Evolutionary conservation across 805 yeast species (phyloP).

Genomic region (Yamadazyma philogaea): DNA sequence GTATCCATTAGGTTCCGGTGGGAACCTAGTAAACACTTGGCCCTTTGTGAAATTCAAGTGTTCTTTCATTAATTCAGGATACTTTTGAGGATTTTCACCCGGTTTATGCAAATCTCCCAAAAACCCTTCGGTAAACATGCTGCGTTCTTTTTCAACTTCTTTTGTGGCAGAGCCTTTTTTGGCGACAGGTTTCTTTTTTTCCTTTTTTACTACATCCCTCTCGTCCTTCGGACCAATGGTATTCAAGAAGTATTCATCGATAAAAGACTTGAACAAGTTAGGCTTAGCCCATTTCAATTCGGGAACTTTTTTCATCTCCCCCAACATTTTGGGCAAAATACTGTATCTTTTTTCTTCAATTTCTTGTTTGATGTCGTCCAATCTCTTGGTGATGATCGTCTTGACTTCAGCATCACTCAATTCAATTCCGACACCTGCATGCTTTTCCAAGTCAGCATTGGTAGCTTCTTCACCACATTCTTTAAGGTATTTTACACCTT

Average conservation of each 20-base stretch:
- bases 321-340: conserved; percentile 71
- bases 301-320: conserved; percentile 69
- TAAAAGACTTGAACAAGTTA: conserved; percentile 76
- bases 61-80: conserved; percentile 76
- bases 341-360: conserved; percentile 76
- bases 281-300: conserved; percentile 92
- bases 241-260: conserved; percentile 71
- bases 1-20: conserved; percentile 98
- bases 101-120: conserved; percentile 92
- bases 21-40: conserved; percentile 88
- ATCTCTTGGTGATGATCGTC: conserved; percentile 53
- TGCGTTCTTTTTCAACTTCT: conserved; percentile 36
- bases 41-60: conserved; percentile 81
- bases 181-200: conserved; percentile 47
- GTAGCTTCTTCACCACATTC: conserved; percentile 36
- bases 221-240: conserved; percentile 94
- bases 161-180: conserved; percentile 7
- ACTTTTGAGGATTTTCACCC: conserved; percentile 90
- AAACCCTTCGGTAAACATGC: conserved; percentile 95
- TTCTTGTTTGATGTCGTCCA: conserved; percentile 55
- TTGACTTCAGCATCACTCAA: conserved; percentile 66
- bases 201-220: conserved; percentile 79
- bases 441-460: conserved; percentile 51
- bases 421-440: conserved; percentile 76
- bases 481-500: conserved; percentile 74